Base-by-base conservation (phyloP, 495 filamentous ascomycete genomes). In the Penicillium canescens region DNA sequence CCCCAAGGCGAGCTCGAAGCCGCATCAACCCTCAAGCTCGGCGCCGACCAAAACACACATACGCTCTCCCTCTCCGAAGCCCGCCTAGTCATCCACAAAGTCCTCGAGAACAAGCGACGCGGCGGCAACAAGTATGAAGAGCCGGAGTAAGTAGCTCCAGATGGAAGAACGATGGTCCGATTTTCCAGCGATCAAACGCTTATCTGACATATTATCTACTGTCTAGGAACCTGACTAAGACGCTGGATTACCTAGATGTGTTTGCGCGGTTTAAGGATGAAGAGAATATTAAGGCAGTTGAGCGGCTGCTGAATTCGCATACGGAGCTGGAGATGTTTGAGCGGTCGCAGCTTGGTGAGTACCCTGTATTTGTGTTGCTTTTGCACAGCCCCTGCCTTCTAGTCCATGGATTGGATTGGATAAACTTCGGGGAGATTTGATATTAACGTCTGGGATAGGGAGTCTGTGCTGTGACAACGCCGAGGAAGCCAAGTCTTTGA, bases 401-500 rank as follows among this genome's bases (percentile, higher is more conserved):
- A 26, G 36, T n/a, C 16, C 37, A 11, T 14, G 43, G 35, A 8
- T 33, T 21, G 43, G 3, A n/a, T 38, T 21, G 21, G 42, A 28
- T 16, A 23, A 48, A 34, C 5, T 11, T 40, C 8, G 14, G 40
- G 24, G 14, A 48, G 12, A 48, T 35, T 21, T 42, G 6, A 13
- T 59, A 44, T 51, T 26, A 31, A 31, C 47, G 37, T 12, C 28
- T n/a, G 50, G 23, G 50, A 50, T 58, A 95, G 93, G 90, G 6
- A 91, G 90, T 50, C 78, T 98, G 20, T 96, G 91, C 72, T 96
- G 91, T 64, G 92, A 96, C 59, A 86, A 82, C 20, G 86, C 88
- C 38, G 95, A 98, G 60, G 94, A 98, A 77, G 95, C 94, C 59
- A 96, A 96, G 78, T 96, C 90, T 8, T 79, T 98, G 41, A 96